These are phyloP conservation scores for Kwoniella europaea DNA, from an alignment of 768 basidiomycete species.

Conservation along the genomic window DNA sequence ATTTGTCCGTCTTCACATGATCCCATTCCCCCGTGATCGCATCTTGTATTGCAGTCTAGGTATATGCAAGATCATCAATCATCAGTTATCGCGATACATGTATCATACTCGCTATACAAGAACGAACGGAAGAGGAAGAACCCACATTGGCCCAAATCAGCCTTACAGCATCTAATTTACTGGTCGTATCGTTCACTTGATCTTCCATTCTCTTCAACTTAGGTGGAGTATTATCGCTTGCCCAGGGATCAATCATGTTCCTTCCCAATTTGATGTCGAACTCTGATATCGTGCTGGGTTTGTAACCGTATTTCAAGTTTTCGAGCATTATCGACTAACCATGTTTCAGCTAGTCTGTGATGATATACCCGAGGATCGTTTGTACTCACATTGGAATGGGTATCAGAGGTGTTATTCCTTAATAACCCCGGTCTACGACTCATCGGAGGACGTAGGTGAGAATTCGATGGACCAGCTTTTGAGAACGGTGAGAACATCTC, in stretches of 20 bases:
- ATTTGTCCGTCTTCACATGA: background rate
- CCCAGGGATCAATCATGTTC: conserved; percentile 3
- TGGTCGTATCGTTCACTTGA: conserved; percentile 9
- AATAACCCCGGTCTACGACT: background rate
- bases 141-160: conserved; percentile 17
- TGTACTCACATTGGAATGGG: conserved; percentile 2
- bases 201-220: conserved; percentile 3
- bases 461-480: too few relatives aligned
- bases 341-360: background rate
- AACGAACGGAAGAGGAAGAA: background rate
- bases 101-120: background rate
- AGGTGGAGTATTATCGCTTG: background rate
- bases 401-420: background rate
- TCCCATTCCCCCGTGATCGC: background rate
- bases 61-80: background rate
- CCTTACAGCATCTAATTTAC: conserved; percentile 2
- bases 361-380: background rate
- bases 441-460: background rate
- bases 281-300: conserved; percentile 1
- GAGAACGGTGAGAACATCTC: background rate
- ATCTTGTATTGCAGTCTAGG: conserved; percentile 4
- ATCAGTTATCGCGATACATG: too few relatives aligned
- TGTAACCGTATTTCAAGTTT: background rate
- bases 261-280: conserved; percentile 14
- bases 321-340: conserved; percentile 11